These are phyloP conservation scores for Erodium maritimum DNA, from an alignment of 345 rosid genomes.

Conservation along the genomic window DNA sequence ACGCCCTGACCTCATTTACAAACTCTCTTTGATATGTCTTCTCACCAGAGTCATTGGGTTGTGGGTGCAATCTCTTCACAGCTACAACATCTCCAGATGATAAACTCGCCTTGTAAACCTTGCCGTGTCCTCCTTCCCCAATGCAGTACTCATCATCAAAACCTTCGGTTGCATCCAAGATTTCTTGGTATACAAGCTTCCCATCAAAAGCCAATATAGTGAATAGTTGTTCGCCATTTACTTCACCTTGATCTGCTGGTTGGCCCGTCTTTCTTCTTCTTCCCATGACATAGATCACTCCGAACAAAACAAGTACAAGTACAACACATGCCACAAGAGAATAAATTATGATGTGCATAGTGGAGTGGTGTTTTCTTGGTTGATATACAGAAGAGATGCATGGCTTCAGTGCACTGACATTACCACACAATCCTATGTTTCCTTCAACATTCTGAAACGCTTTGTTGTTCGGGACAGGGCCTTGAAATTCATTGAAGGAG, in stretches of 20 bases:
- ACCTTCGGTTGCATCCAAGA: slow-evolving; percentile 12
- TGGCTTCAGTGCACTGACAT: background rate
- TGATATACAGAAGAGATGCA: background rate
- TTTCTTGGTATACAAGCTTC: slow-evolving; percentile 13
- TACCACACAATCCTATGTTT: slow-evolving; percentile 12
- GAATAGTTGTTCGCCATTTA: background rate
- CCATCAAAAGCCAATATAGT: slow-evolving; percentile 13
- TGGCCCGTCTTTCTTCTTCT: background rate
- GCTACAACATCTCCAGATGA: slow-evolving; percentile 18
- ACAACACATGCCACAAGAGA: no score
- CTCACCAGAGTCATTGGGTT: background rate
- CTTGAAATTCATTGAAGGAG: slow-evolving; percentile 19
- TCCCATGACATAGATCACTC: background rate
- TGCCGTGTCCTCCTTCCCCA: slow-evolving; percentile 23
- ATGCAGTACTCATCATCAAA: slow-evolving; percentile 16
- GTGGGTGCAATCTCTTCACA: slow-evolving; percentile 23
- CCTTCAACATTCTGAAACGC: slow-evolving; percentile 9
- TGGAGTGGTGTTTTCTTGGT: background rate
- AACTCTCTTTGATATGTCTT: slow-evolving; percentile 6
- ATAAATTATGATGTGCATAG: background rate
- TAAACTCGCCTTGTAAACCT: slow-evolving; percentile 23
- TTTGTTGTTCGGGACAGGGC: slow-evolving; percentile 16
- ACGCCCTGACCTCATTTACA: no score
- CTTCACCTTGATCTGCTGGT: background rate
- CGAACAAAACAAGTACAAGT: background rate